Percentiles rank a stretch among this genome's conserved stretches.
Conservation (phyloP, 2,329 filamentous ascomycete species). For the Knoxdaviesia capensis region DNA sequence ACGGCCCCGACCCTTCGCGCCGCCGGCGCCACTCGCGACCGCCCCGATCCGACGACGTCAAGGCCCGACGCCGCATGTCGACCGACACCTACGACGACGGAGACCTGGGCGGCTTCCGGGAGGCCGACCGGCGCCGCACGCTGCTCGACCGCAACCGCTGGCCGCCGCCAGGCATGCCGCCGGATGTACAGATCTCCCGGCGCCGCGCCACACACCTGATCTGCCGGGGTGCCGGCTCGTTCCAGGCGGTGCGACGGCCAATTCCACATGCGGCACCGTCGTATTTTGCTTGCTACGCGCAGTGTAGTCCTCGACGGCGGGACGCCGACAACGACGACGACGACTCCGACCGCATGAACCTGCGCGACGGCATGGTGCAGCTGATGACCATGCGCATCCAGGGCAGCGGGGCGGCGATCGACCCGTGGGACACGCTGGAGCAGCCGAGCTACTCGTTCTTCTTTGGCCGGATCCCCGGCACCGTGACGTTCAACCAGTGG, state of each 20-base stretch:
- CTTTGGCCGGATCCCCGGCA: slow-evolving; percentile 46
- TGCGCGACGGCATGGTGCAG: slow-evolving; percentile 35
- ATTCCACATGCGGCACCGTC: slow-evolving; percentile 34
- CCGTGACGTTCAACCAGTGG: slow-evolving; percentile 53
- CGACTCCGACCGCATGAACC: slow-evolving; percentile 25
- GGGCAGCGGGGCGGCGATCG: slow-evolving; percentile 18
- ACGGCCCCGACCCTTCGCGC: too few relatives aligned
- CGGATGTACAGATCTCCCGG: slow-evolving; percentile 27
- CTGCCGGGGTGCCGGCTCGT: slow-evolving; percentile 33
- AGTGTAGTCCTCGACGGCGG: slow-evolving; percentile 9
- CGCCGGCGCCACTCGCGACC: too few relatives aligned
- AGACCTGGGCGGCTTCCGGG: too few relatives aligned
- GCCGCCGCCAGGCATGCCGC: slow-evolving; percentile 32
- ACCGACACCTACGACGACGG: too few relatives aligned
- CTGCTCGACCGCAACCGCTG: slow-evolving; percentile 13
- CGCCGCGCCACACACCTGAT: slow-evolving; percentile 36
- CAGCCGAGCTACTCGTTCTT: slow-evolving; percentile 52
- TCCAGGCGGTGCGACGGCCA: slow-evolving; percentile 30
- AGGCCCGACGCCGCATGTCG: too few relatives aligned
- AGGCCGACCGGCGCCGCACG: too few relatives aligned
- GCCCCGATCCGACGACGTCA: too few relatives aligned
- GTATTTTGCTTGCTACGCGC: slow-evolving; percentile 36
- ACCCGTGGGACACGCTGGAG: slow-evolving; percentile 53
- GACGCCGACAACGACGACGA: slow-evolving; percentile 22
- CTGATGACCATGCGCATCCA: slow-evolving; percentile 33